Evolutionary conservation across 202 grass and related monocot species (phyloP).

Genomic region (Cymbopogon flexuosus): DNA sequence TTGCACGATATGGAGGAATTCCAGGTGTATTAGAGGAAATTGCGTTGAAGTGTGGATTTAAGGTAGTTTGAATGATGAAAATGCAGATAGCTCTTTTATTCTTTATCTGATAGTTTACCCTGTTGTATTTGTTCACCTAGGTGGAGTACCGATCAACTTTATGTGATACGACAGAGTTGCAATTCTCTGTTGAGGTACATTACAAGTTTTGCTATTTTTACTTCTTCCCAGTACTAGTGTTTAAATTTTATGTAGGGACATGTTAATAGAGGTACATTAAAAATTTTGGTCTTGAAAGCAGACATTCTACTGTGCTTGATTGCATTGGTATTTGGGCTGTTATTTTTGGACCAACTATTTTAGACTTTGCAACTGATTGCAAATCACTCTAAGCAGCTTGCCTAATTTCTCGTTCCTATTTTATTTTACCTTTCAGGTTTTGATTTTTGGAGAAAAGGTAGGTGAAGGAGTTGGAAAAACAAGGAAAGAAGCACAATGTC

Average conservation of each 20-base stretch:
- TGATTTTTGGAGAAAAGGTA: conserved; percentile 80
- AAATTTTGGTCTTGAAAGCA: neutral
- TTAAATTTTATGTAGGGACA: neutral
- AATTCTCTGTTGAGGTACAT: conserved; percentile 78
- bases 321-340: neutral
- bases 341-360: neutral
- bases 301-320: neutral
- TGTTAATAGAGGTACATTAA: neutral
- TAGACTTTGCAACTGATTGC: neutral
- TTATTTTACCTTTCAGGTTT: conserved; percentile 50
- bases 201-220: neutral
- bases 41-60: conserved; percentile 71
- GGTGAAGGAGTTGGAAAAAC: conserved; percentile 84
- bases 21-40: conserved; percentile 64
- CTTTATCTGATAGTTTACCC: conserved; percentile 17
- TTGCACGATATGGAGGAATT: conserved; percentile 32
- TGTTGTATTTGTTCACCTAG: neutral
- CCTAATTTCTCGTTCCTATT: neutral
- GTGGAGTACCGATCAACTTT: conserved; percentile 66
- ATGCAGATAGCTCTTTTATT: conserved; percentile 19
- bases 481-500: conserved; percentile 72
- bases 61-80: conserved; percentile 53
- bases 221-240: neutral
- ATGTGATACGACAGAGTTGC: conserved; percentile 58
- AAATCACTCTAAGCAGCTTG: conserved; percentile 15